Conservation (phyloP, 2,329 filamentous ascomycete species). For the Fusarium scirpi region DNA sequence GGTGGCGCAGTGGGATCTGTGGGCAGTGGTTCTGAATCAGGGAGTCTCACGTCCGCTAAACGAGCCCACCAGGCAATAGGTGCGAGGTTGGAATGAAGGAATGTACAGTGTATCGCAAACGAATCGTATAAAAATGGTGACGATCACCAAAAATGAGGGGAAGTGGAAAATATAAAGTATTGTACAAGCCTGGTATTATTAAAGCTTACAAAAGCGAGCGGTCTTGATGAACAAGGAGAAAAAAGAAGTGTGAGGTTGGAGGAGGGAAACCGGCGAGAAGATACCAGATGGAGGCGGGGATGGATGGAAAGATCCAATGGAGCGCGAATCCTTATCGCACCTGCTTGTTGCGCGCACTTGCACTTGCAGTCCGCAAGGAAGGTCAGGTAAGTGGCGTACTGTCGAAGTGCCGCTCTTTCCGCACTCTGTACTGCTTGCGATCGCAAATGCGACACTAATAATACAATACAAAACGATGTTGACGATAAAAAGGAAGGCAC, state of each 20-base stretch:
- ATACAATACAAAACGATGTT: neutral
- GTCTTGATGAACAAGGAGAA: slow-evolving; percentile 12
- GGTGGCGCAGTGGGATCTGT: slow-evolving; percentile 41
- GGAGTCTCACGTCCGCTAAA: slow-evolving; percentile 28
- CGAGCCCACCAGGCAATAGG: slow-evolving; percentile 23
- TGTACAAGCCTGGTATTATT: slow-evolving; percentile 20
- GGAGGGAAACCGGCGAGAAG: slow-evolving; percentile 19
- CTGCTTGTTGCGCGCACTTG: slow-evolving; percentile 5
- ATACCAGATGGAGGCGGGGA: slow-evolving; percentile 31
- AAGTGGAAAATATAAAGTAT: neutral
- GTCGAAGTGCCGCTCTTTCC: slow-evolving; percentile 27
- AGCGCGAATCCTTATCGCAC: slow-evolving; percentile 37
- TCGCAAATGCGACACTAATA: slow-evolving; percentile 9
- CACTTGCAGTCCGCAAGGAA: slow-evolving; percentile 1
- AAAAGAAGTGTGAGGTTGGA: slow-evolving; percentile 25
- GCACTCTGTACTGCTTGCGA: slow-evolving; percentile 7
- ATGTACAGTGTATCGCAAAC: slow-evolving; percentile 17
- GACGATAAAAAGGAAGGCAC: slow-evolving; percentile 20
- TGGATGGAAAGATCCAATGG: slow-evolving; percentile 17
- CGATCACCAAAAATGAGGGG: slow-evolving; percentile 6
- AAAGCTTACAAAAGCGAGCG: slow-evolving; percentile 20
- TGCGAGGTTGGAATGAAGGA: slow-evolving; percentile 29
- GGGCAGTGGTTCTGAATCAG: slow-evolving; percentile 31
- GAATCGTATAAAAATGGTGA: slow-evolving; percentile 2
- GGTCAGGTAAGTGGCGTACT: neutral